A percentile compares a stretch with the other conserved stretches of the same genome.
Evolutionary conservation across 2,329 filamentous ascomycete species (phyloP).

Genomic region (Juglanconis juglandina): DNA sequence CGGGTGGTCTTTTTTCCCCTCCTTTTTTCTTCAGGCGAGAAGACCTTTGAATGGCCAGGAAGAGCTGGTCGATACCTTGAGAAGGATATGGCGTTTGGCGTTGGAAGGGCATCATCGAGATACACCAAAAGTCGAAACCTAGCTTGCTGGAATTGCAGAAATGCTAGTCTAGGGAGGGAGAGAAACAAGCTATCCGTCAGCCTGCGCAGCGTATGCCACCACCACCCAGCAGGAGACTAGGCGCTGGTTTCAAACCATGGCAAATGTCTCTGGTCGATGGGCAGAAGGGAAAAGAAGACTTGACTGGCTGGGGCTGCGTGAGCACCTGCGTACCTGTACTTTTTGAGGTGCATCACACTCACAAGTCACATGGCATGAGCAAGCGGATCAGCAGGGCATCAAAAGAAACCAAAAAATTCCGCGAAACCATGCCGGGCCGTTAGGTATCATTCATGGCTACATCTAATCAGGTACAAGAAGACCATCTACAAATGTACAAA

Average conservation of each 20-base stretch:
- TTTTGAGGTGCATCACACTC: too few relatives aligned
- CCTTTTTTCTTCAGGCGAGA: too few relatives aligned
- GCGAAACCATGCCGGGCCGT: background rate
- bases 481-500: constrained; percentile 9
- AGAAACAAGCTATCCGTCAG: background rate
- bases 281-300: too few relatives aligned
- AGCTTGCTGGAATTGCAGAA: background rate
- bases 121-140: background rate
- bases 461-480: constrained; percentile 6
- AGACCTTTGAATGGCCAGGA: too few relatives aligned
- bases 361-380: too few relatives aligned
- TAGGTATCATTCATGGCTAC: constrained; percentile 8
- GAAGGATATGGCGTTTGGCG: constrained; percentile 11
- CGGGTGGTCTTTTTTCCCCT: too few relatives aligned
- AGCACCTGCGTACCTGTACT: too few relatives aligned
- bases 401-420: background rate
- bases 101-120: constrained; percentile 3
- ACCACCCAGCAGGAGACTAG: too few relatives aligned
- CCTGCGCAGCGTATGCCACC: background rate
- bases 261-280: too few relatives aligned
- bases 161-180: background rate
- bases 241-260: too few relatives aligned
- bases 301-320: too few relatives aligned
- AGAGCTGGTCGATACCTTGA: too few relatives aligned
- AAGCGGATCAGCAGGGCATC: background rate